These are phyloP conservation scores for Trichoderma sp. DNA, from an alignment of 2,329 filamentous ascomycete species.

Conservation along the genomic window DNA sequence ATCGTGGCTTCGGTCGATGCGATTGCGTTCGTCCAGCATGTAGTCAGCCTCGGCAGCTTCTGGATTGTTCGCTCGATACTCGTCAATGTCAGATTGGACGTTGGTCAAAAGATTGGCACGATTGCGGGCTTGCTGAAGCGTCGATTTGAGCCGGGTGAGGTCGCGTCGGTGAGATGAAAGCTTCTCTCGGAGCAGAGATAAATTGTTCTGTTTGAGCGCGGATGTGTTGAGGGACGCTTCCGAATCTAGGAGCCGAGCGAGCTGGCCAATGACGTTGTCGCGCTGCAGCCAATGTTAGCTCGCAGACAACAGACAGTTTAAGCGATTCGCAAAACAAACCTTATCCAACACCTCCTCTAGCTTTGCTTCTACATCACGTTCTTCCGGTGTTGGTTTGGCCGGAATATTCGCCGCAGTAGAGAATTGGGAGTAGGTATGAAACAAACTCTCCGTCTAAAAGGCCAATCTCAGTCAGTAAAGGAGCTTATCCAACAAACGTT, in stretches of 20 bases:
- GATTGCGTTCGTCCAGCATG: slow-evolving; percentile 87
- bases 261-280: slow-evolving; percentile 78
- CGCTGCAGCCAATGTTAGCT: slow-evolving; percentile 58
- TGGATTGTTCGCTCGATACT: slow-evolving; percentile 82
- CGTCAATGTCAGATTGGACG: slow-evolving; percentile 88
- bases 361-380: slow-evolving; percentile 76
- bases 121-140: slow-evolving; percentile 78
- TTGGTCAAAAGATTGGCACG: slow-evolving; percentile 88
- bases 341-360: slow-evolving; percentile 83
- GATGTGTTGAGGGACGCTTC: slow-evolving; percentile 86
- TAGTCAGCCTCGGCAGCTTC: slow-evolving; percentile 89
- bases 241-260: slow-evolving; percentile 88
- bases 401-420: slow-evolving; percentile 78
- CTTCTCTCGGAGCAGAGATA: slow-evolving; percentile 87
- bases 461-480: slow-evolving; percentile 1
- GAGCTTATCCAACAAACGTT: neutral
- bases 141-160: slow-evolving; percentile 71
- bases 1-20: slow-evolving; percentile 86
- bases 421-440: slow-evolving; percentile 90
- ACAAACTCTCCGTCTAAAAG: slow-evolving; percentile 76
- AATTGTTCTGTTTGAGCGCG: slow-evolving; percentile 95
- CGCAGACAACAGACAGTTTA: neutral
- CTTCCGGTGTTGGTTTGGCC: slow-evolving; percentile 82
- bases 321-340: slow-evolving; percentile 49
- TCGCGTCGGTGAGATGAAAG: slow-evolving; percentile 85